Conservation (phyloP, 169 alveolate species). For the Plasmodium yoelii region DNA sequence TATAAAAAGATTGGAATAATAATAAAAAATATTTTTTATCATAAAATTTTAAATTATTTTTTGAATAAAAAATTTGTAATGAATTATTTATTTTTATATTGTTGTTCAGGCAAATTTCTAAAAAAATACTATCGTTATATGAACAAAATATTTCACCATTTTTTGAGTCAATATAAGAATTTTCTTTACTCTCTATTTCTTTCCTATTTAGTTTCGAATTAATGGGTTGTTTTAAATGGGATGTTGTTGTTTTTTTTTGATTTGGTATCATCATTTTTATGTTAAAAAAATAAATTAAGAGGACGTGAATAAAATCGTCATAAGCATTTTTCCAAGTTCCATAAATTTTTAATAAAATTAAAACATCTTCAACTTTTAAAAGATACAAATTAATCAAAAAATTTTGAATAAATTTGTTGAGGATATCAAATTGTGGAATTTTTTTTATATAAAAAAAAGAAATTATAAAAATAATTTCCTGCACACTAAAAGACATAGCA, state of each 20-base stretch:
- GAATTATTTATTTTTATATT: slow-evolving; percentile 9
- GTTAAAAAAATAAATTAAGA: slow-evolving; percentile 19
- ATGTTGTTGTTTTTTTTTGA: background rate
- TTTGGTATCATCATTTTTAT: background rate
- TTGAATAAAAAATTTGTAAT: background rate
- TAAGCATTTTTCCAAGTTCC: slow-evolving; percentile 16
- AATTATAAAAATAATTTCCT: slow-evolving; percentile 9
- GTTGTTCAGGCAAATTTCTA: slow-evolving; percentile 14
- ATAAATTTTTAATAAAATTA: slow-evolving; percentile 13
- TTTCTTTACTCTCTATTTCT: background rate
- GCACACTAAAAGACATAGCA: slow-evolving; percentile 13
- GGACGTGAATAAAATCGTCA: slow-evolving; percentile 12
- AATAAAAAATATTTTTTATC: background rate
- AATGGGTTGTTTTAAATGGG: background rate
- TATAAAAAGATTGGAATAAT: slow-evolving; percentile 1
- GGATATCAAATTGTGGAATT: slow-evolving; percentile 2
- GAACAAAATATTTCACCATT: background rate
- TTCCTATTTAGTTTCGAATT: background rate
- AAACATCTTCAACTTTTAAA: slow-evolving; percentile 1
- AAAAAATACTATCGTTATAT: background rate
- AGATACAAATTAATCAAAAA: slow-evolving; percentile 3
- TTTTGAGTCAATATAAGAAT: background rate
- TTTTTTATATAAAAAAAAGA: slow-evolving; percentile 19
- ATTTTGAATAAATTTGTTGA: slow-evolving; percentile 21
- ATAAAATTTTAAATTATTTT: background rate